Percentiles rank a stretch among this genome's conserved stretches.
Evolutionary conservation across 805 yeast species (phyloP).

Genomic region (Myxozyma geophila): DNA sequence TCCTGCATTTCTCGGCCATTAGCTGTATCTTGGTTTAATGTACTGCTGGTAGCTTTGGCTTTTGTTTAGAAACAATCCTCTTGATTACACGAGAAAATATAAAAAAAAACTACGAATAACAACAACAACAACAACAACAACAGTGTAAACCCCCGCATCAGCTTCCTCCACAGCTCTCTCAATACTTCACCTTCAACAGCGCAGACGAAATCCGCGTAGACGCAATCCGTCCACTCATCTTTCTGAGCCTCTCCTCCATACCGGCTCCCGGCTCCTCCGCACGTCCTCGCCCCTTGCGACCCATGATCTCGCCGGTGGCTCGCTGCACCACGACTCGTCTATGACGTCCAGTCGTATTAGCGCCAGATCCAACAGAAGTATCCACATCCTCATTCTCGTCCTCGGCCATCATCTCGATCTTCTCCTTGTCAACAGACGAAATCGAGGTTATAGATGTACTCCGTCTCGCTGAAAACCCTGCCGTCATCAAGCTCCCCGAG

Average conservation of each 20-base stretch:
- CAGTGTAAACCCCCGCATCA: neutral
- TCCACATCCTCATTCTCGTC: neutral
- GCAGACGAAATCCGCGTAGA: neutral
- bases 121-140: neutral
- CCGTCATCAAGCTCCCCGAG: constrained; percentile 16
- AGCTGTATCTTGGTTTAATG: neutral
- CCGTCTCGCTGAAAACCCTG: constrained; percentile 10
- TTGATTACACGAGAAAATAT: neutral
- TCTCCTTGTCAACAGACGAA: neutral
- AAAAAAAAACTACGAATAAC: neutral
- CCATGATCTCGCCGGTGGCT: constrained; percentile 3
- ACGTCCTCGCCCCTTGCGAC: neutral
- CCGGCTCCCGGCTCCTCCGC: neutral
- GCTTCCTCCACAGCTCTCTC: neutral
- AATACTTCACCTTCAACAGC: constrained; percentile 7
- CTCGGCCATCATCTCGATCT: neutral
- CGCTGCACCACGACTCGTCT: neutral
- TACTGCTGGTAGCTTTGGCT: neutral
- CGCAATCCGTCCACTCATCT: constrained; percentile 6
- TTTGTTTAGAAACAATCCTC: neutral
- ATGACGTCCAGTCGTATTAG: neutral
- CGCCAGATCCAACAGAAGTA: neutral
- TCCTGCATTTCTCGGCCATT: constrained; percentile 15
- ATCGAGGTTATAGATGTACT: constrained; percentile 8
- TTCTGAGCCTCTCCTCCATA: neutral